These are phyloP conservation scores for Francoa sonchifolia DNA, from an alignment of 441 rosid species.

Conservation along the genomic window DNA sequence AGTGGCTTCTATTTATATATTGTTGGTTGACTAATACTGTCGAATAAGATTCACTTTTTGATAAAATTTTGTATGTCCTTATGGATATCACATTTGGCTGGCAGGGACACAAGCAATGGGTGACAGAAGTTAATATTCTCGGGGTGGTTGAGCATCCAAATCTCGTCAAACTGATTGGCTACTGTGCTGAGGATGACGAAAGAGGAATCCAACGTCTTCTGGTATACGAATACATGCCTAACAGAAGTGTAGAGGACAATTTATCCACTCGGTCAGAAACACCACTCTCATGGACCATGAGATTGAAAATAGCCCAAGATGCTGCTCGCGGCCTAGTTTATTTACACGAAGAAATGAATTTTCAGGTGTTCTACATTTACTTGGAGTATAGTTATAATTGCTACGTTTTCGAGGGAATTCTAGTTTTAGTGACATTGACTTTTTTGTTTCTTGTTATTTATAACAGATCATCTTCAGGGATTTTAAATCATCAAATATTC, in stretches of 20 bases:
- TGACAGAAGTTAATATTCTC: constrained; percentile 64
- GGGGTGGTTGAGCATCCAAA: constrained; percentile 59
- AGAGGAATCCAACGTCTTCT: constrained; percentile 78
- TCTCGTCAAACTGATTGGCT: constrained; percentile 58
- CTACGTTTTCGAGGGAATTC: background rate
- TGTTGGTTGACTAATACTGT: background rate
- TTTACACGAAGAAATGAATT: constrained; percentile 82
- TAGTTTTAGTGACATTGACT: background rate
- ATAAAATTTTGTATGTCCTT: background rate
- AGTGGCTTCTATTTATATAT: no score
- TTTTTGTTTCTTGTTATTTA: constrained; percentile 5
- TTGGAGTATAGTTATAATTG: background rate
- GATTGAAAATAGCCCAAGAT: constrained; percentile 80
- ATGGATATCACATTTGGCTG: constrained; percentile 8
- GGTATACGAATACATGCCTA: constrained; percentile 54
- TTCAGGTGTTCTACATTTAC: constrained; percentile 44
- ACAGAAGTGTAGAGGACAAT: constrained; percentile 46
- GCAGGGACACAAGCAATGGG: constrained; percentile 72
- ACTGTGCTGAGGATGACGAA: constrained; percentile 70
- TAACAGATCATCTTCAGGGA: constrained; percentile 75
- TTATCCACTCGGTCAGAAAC: constrained; percentile 30
- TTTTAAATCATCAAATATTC: constrained; percentile 86
- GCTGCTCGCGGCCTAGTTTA: constrained; percentile 82
- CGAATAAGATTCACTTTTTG: constrained; percentile 6
- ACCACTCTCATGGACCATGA: constrained; percentile 66